Base-by-base conservation (phyloP, 495 filamentous ascomycete species). In the Collariella sp. region DNA sequence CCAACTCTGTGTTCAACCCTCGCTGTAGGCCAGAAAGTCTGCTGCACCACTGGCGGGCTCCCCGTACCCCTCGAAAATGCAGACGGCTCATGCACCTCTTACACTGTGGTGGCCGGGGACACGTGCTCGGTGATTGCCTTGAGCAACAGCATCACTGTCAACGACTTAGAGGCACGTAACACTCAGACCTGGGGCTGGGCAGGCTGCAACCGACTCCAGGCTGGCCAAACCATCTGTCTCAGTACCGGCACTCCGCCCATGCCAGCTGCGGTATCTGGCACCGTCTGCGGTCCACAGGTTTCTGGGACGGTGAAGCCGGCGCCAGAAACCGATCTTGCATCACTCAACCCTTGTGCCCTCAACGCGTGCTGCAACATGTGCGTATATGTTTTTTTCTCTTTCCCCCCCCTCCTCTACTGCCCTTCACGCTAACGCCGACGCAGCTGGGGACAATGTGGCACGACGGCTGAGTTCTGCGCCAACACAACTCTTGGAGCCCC, bases 381-480 rank as follows among this genome's bases (percentile, higher is more conserved):
- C 26, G 23, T 1, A 31, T 7, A 29, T n/a, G n/a, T n/a, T n/a
- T n/a, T n/a, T n/a, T n/a, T n/a, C n/a, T n/a, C n/a, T n/a, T n/a
- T n/a, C 10, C 5, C 24, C 1, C 18, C 10, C 5, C 31, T 40
- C 34, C 68, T 63, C 53, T 57, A 73, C 34, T n/a, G n/a, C n/a
- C n/a, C n/a, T n/a, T n/a, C n/a, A n/a, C n/a, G n/a, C n/a, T n/a
- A n/a, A n/a, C n/a, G n/a, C n/a, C n/a, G n/a, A n/a, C n/a, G n/a
- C n/a, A 42, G 52, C 31, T 78, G 71, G 69, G 76, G 76, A 23
- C 64, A 76, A 26, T 82, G 78, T 50, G 79, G 79, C 15, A 76
- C 60, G 2, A 76, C 68, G 0, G 23, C 29, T 0, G 75, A 79
- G 2, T 80, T 78, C 54, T 82, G 78, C 50, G 69, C 54, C 9